These are phyloP conservation scores for Stramenopiles sp. DNA, from an alignment of 352 stramenopile genomes.

Conservation along the genomic window DNA sequence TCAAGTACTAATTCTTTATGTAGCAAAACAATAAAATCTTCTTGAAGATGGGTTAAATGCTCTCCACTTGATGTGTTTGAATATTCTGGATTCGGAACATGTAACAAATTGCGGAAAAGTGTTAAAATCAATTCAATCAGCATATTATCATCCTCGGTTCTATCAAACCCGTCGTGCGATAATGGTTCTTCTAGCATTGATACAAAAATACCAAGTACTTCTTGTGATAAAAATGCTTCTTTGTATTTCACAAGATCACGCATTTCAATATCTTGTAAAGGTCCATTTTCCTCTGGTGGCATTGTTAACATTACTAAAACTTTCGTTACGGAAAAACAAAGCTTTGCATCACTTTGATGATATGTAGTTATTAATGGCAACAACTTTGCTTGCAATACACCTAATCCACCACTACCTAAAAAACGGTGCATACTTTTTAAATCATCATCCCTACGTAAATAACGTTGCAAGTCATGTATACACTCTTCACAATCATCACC, in stretches of 20 bases:
- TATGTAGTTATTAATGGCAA: conserved; percentile 40
- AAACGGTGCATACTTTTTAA: conserved; percentile 38
- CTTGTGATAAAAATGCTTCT: conserved; percentile 40
- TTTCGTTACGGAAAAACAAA: conserved; percentile 48
- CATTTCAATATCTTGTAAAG: conserved; percentile 46
- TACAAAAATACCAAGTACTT: conserved; percentile 40
- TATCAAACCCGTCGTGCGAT: conserved; percentile 25
- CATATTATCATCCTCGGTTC: conserved; percentile 44
- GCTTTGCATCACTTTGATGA: conserved; percentile 32
- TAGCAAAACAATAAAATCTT: conserved; percentile 46
- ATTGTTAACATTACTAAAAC: conserved; percentile 55
- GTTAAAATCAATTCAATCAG: conserved; percentile 51
- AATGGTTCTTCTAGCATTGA: conserved; percentile 42
- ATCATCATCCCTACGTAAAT: conserved; percentile 32
- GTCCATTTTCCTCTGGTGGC: conserved; percentile 36
- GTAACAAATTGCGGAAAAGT: conserved; percentile 42
- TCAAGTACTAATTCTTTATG: conserved; percentile 57
- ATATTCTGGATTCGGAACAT: not conserved
- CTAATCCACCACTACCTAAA: conserved; percentile 40
- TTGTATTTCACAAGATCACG: conserved; percentile 57
- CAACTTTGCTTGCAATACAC: conserved; percentile 42
- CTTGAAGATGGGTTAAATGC: conserved; percentile 44
- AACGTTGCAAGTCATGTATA: conserved; percentile 49
- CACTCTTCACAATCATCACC: conserved; percentile 53
- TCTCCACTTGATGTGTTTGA: not conserved